Base-by-base conservation (phyloP, 73 alveolate genomes). In the Stentor roeselii region DNA sequence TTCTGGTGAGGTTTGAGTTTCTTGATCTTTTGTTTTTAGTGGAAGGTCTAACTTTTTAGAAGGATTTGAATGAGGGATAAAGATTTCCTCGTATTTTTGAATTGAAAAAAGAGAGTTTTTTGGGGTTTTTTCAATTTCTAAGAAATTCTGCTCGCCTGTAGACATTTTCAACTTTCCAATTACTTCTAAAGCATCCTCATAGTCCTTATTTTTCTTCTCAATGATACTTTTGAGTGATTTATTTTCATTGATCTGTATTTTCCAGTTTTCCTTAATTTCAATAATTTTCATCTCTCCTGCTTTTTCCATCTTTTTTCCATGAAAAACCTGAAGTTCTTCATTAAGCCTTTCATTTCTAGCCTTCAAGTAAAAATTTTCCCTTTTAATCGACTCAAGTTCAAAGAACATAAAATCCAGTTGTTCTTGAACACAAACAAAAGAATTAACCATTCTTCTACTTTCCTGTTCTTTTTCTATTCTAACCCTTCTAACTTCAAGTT, bases 211-310 rank as follows among this genome's bases (percentile, higher is more conserved):
- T 67, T 32, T 67, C n/a, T 34, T 67, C 34, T 21, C 34, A 36
- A 67, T 15, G 27, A 21, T 15, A 67, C 21, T 34, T 67, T 67
- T 67, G 21, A 67, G 34, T 27, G 21, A 34, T 32, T n/a, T 32
- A 67, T 21, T 2, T 32, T 67, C 80, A 21, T 21, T 32, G n/a
- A 21, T 32, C 21, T 27, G 50, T 11, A 21, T 34, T 40, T 34
- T 67, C 21, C 14, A 11, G 11, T 67, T 21, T 67, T 67, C 80
- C 34, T 67, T 67, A 67, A 34, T 34, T 67, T 67, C 80, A 67
- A 67, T 21, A 21, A 67, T n/a, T 40, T 67, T 21, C 37, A 67
- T 30, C 27, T 32, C 37, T 15, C 80, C 34, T 21, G 14, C 37
- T 11, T 27, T 34, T 34, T 67, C 80, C 1, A 21, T 36, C 34